phyloP scores from a whole-genome alignment of 768 basidiomycete species.

The Arthromyces matolae region DNA sequence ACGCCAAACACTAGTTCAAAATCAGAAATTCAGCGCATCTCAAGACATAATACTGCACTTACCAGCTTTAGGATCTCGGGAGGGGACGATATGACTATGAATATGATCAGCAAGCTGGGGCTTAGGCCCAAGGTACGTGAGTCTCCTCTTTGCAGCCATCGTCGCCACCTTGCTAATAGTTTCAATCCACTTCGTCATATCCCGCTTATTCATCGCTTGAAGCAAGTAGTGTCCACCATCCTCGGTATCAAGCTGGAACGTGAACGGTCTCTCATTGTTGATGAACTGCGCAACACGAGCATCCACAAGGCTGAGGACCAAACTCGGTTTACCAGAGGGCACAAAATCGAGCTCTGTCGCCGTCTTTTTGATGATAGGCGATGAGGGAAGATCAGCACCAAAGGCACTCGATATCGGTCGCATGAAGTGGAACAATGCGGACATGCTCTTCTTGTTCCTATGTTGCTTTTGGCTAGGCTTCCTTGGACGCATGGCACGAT shows the following conservation, averaged over 20 bases:
- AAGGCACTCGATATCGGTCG: constrained; percentile 88
- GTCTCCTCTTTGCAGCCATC: constrained; percentile 68
- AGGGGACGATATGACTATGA: constrained; percentile 51
- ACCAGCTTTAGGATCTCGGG: constrained; percentile 77
- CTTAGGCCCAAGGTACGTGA: constrained; percentile 82
- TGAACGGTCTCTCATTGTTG: constrained; percentile 80
- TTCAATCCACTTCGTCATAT: constrained; percentile 77
- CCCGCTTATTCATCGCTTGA: constrained; percentile 66
- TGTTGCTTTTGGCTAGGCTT: constrained; percentile 66
- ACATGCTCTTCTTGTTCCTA: constrained; percentile 87
- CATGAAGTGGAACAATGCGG: constrained; percentile 81
- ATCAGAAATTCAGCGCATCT: background rate
- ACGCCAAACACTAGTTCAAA: constrained; percentile 63
- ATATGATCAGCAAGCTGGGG: constrained; percentile 73
- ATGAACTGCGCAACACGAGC: constrained; percentile 66
- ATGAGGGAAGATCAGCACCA: constrained; percentile 52
- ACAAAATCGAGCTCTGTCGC: constrained; percentile 73
- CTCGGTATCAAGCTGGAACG: constrained; percentile 80
- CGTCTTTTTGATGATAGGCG: constrained; percentile 49
- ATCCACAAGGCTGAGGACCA: constrained; percentile 72
- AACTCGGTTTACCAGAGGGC: constrained; percentile 67
- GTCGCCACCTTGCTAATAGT: constrained; percentile 69
- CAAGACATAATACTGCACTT: constrained; percentile 21
- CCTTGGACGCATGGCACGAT: constrained; percentile 67
- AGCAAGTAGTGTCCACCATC: constrained; percentile 82